These are phyloP conservation scores for Aspergillus melleus DNA, from an alignment of 2,329 filamentous ascomycete species.

Conservation along the genomic window DNA sequence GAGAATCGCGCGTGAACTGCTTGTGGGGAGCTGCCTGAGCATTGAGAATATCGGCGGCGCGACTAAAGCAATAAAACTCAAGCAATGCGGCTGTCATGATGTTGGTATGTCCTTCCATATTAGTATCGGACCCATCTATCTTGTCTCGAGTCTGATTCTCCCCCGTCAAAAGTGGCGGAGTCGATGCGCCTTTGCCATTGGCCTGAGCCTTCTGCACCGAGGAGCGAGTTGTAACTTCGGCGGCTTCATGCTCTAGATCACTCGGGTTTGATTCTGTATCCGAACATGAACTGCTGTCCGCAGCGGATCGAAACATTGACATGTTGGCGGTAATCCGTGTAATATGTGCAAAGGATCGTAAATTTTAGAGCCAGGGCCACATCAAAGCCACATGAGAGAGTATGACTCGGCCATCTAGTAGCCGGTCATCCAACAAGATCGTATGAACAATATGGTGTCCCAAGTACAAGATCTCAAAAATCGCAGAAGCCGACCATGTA, in stretches of 20 bases:
- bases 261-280: constrained; percentile 34
- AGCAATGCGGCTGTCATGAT: constrained; percentile 47
- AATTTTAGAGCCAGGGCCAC: not conserved
- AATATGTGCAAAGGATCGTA: not conserved
- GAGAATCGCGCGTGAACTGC: constrained; percentile 41
- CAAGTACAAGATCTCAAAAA: not conserved
- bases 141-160: constrained; percentile 8
- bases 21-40: constrained; percentile 30
- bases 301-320: constrained; percentile 43
- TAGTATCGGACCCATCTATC: constrained; percentile 29
- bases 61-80: constrained; percentile 46
- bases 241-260: constrained; percentile 19
- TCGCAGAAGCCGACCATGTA: not conserved
- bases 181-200: constrained; percentile 7
- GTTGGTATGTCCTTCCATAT: constrained; percentile 39
- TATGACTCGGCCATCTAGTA: constrained; percentile 3
- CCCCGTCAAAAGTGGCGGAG: constrained; percentile 2
- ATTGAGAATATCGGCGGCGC: constrained; percentile 48
- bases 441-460: not conserved
- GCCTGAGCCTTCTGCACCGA: not conserved
- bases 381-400: not conserved
- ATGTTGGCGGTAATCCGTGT: constrained; percentile 22
- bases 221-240: constrained; percentile 1
- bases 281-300: constrained; percentile 39
- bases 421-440: not conserved